Evolutionary conservation across 2,329 filamentous ascomycete species (phyloP).

Genomic region (Coniella lustricola): DNA sequence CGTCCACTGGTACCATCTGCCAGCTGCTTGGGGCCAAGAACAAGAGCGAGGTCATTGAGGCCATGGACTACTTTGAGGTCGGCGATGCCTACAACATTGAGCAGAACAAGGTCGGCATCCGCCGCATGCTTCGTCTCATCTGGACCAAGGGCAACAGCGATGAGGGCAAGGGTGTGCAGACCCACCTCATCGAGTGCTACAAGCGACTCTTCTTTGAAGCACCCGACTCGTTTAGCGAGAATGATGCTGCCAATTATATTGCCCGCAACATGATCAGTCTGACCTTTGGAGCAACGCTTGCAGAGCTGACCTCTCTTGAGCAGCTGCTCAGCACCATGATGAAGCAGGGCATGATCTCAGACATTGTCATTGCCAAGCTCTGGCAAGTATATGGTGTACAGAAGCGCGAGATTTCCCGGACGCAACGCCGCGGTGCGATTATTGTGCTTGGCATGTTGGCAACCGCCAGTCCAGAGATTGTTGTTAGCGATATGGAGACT

Average conservation of each 20-base stretch:
- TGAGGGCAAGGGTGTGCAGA: slow-evolving; percentile 96
- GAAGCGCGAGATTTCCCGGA: slow-evolving; percentile 85
- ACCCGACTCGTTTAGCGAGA: slow-evolving; percentile 76
- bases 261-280: slow-evolving; percentile 98
- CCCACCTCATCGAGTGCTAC: slow-evolving; percentile 94
- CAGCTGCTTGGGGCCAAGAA: slow-evolving; percentile 90
- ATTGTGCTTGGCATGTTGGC: slow-evolving; percentile 97
- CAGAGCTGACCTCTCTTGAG: slow-evolving; percentile 90
- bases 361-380: slow-evolving; percentile 80
- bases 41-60: slow-evolving; percentile 97
- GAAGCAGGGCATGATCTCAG: slow-evolving; percentile 81
- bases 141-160: slow-evolving; percentile 99
- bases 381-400: slow-evolving; percentile 98
- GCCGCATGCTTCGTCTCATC: slow-evolving; percentile 91
- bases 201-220: slow-evolving; percentile 93
- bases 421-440: slow-evolving; percentile 84
- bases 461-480: slow-evolving; percentile 84
- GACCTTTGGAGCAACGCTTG: slow-evolving; percentile 90
- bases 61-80: slow-evolving; percentile 96
- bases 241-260: slow-evolving; percentile 91
- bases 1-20: slow-evolving; percentile 71
- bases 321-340: slow-evolving; percentile 97
- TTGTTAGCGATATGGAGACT: slow-evolving; percentile 89
- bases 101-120: slow-evolving; percentile 84
- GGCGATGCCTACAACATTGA: slow-evolving; percentile 95